Percentiles rank a stretch among this genome's conserved stretches.
Conservation (phyloP, 1,284 basidiomycete genomes). For the Apiotrichum montevideense region DNA sequence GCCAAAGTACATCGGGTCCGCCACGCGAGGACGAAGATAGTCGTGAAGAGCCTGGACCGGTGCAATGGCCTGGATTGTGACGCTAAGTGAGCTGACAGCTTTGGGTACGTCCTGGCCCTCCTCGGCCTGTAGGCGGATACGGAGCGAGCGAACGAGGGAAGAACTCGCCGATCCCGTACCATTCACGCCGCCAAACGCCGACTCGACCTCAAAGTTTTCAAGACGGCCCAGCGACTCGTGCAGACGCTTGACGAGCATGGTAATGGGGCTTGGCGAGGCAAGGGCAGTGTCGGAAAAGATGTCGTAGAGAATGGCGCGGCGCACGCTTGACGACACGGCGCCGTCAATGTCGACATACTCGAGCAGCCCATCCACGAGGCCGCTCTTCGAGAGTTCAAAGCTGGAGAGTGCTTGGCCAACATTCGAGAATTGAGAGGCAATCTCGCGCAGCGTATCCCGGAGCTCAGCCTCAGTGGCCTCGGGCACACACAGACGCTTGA, state of each 20-base stretch:
- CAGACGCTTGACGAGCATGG: conserved; percentile 82
- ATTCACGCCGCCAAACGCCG: conserved; percentile 52
- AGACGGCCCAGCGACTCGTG: conserved; percentile 88
- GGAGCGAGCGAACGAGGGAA: conserved; percentile 49
- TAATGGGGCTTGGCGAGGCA: conserved; percentile 56
- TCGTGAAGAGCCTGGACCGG: conserved; percentile 93
- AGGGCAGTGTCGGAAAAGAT: conserved; percentile 60
- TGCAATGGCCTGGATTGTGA: conserved; percentile 93
- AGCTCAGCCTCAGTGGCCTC: conserved; percentile 57
- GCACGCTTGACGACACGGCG: conserved; percentile 45
- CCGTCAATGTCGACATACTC: conserved; percentile 69
- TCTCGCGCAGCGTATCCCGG: conserved; percentile 59
- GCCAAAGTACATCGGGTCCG: conserved; percentile 57
- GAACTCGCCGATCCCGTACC: conserved; percentile 11
- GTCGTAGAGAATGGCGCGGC: conserved; percentile 68
- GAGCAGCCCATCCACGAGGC: conserved; percentile 80
- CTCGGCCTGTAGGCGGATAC: conserved; percentile 76
- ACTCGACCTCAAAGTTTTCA: conserved; percentile 89
- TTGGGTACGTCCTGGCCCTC: conserved; percentile 81
- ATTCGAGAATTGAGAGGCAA: conserved; percentile 75
- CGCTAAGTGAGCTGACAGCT: conserved; percentile 77
- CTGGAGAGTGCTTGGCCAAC: conserved; percentile 70
- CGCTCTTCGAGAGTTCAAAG: conserved; percentile 91
- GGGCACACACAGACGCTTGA: conserved; percentile 56
- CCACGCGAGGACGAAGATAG: conserved; percentile 81